phyloP scores from a whole-genome alignment of 805 yeast species.

The Candida argentea region DNA sequence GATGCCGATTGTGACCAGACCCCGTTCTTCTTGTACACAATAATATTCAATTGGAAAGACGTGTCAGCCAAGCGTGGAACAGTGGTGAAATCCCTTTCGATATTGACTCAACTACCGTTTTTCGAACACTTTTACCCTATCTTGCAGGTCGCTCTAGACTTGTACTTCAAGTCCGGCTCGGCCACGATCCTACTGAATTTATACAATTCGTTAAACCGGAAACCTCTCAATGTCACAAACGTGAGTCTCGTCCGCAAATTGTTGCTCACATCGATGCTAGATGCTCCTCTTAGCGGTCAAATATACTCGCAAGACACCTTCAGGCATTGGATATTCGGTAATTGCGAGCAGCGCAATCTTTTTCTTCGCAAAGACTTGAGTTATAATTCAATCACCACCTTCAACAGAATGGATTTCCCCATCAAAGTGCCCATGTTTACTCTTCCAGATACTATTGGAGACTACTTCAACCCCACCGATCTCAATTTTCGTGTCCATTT shows the following conservation, averaged over 20 bases:
- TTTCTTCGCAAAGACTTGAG: slow-evolving; percentile 35
- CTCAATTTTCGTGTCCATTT: slow-evolving; percentile 29
- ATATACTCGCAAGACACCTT: slow-evolving; percentile 29
- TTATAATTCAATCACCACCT: slow-evolving; percentile 28
- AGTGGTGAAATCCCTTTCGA: slow-evolving; percentile 45
- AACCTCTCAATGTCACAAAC: slow-evolving; percentile 14
- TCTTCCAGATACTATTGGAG: slow-evolving; percentile 34
- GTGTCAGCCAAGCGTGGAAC: slow-evolving; percentile 46
- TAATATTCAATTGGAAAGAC: slow-evolving; percentile 39
- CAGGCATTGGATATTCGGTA: slow-evolving; percentile 24
- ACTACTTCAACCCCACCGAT: slow-evolving; percentile 36
- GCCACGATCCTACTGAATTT: slow-evolving; percentile 15
- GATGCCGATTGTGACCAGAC: slow-evolving; percentile 25
- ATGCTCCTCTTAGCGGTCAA: slow-evolving; percentile 32
- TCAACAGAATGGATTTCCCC: slow-evolving; percentile 34
- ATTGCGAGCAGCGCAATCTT: slow-evolving; percentile 16
- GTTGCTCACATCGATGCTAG: slow-evolving; percentile 31
- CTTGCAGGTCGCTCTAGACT: slow-evolving; percentile 41
- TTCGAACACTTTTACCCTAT: slow-evolving; percentile 53
- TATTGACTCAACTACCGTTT: slow-evolving; percentile 43
- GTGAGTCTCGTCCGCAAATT: slow-evolving; percentile 26
- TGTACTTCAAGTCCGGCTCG: slow-evolving; percentile 24
- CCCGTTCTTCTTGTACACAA: slow-evolving; percentile 45
- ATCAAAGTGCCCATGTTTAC: slow-evolving; percentile 31
- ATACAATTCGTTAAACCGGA: slow-evolving; percentile 22